These are phyloP conservation scores for Aspergillus amoenus DNA, from an alignment of 2,329 filamentous ascomycete species.

Conservation along the genomic window DNA sequence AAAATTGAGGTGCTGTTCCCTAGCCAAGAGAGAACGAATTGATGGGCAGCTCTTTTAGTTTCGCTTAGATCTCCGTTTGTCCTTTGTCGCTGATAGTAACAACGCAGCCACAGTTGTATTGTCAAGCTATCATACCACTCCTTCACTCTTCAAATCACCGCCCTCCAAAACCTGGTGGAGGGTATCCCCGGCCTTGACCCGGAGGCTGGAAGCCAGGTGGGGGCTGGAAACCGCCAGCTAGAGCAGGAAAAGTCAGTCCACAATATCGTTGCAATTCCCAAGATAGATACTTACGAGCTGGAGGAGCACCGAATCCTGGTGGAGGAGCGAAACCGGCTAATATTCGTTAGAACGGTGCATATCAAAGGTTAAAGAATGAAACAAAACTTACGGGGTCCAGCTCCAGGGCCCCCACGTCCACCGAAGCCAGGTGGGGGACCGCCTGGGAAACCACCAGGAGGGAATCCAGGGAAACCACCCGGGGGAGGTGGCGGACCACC, in stretches of 20 bases:
- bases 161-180: slow-evolving; percentile 52
- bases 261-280: slow-evolving; percentile 13
- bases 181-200: slow-evolving; percentile 51
- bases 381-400: slow-evolving; percentile 50
- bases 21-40: slow-evolving; percentile 18
- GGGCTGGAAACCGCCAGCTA: slow-evolving; percentile 55
- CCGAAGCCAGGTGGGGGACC: slow-evolving; percentile 51
- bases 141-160: slow-evolving; percentile 32
- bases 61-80: slow-evolving; percentile 6
- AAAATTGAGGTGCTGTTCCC: slow-evolving; percentile 29
- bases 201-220: slow-evolving; percentile 75
- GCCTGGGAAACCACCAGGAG: slow-evolving; percentile 55
- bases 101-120: slow-evolving; percentile 20
- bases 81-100: slow-evolving; percentile 12
- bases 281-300: slow-evolving; percentile 43
- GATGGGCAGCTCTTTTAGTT: slow-evolving; percentile 7
- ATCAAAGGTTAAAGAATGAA: neutral
- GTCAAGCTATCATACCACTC: slow-evolving; percentile 24
- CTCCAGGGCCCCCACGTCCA: slow-evolving; percentile 51
- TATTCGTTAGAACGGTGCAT: neutral
- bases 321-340: slow-evolving; percentile 49
- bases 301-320: slow-evolving; percentile 46
- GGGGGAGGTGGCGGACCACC: slow-evolving; percentile 73
- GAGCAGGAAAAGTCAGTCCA: slow-evolving; percentile 40
- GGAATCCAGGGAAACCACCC: slow-evolving; percentile 52